Conservation (phyloP, 208 protist genomes). For the Lotmaria passim region DNA sequence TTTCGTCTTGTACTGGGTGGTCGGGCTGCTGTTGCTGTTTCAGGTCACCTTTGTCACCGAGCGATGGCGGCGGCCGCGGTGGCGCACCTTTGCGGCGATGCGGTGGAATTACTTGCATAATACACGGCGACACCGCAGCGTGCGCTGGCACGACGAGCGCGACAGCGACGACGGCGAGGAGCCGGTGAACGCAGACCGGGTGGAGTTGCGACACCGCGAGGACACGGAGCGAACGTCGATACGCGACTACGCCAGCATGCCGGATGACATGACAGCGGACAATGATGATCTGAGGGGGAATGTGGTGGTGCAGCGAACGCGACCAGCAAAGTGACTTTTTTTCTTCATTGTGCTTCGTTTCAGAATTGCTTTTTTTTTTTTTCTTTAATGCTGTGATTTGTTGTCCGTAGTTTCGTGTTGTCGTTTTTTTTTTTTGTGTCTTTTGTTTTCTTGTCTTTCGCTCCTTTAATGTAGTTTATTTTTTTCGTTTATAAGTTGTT, state of each 20-base stretch:
- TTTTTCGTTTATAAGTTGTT: too few species aligned
- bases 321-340: not conserved
- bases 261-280: constrained; percentile 18
- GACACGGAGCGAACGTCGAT: constrained; percentile 27
- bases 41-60: constrained; percentile 67
- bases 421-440: too few species aligned
- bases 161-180: constrained; percentile 1
- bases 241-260: constrained; percentile 29
- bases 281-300: not conserved
- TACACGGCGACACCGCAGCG: not conserved
- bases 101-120: constrained; percentile 29
- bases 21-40: constrained; percentile 40
- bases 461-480: too few species aligned
- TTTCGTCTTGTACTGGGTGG: constrained; percentile 46
- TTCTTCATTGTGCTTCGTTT: too few species aligned
- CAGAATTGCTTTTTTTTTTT: too few species aligned
- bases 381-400: not conserved
- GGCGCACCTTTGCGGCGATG: constrained; percentile 47
- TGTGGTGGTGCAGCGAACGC: not conserved
- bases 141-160: constrained; percentile 19
- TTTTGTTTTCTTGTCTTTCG: too few species aligned
- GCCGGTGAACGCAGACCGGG: constrained; percentile 5
- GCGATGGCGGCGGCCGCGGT: constrained; percentile 53
- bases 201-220: not conserved
- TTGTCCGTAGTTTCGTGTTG: too few species aligned